Base-by-base conservation (phyloP, 108 stramenopile genomes). In the Schizochytrium sp. region DNA sequence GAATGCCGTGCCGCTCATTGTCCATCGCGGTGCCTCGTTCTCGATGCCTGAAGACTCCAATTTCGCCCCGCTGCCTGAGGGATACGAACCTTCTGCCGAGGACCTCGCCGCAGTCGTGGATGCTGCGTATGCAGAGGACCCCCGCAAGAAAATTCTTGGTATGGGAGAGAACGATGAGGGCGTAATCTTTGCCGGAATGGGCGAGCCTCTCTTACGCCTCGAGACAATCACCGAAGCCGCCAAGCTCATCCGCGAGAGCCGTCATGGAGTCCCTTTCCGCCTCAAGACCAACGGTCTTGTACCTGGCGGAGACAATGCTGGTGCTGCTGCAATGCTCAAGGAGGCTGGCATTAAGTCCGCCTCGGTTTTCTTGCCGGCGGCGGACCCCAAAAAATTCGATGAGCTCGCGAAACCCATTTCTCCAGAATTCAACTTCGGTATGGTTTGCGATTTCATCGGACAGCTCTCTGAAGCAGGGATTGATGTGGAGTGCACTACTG, bases 201-300 rank as follows among this genome's bases (percentile, higher is more conserved):
- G 89, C 13, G 89, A 89, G 61, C 89, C 89, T 4, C 89, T 89
- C 8, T 15, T 89, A 53, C 47, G 89, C 44, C 72, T 83, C 50
- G 61, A 89, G 13, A 50, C 73, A 19, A 73, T 89, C 53, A 8
- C 13, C 10, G 89, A 89, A 19, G 72, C 72, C 50, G 89, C 89
- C 50, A 13, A 56, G 38, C 8, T 89, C 12, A 89, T 89, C 40
- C 60, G 42, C 41, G 89, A 89, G 28, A 69, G 7, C 19, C 17
- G 89, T 28, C 89, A 89, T 56, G 89, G 89, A 13, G 44, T 89
- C 0, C 89, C 89, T 4, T 38, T 89, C 44, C 89, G 89, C 53
- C 40, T 89, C 72, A 89, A 72, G 61, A 89, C 89, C 72, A 89
- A 72, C 73, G 89, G 89, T 0, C 89, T 89, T n/a, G 72, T 89